A percentile compares a stretch with the other conserved stretches of the same genome.
Evolutionary conservation across 1,139 yeast genomes (phyloP).

Genomic region (Yamadazyma blattariae): DNA sequence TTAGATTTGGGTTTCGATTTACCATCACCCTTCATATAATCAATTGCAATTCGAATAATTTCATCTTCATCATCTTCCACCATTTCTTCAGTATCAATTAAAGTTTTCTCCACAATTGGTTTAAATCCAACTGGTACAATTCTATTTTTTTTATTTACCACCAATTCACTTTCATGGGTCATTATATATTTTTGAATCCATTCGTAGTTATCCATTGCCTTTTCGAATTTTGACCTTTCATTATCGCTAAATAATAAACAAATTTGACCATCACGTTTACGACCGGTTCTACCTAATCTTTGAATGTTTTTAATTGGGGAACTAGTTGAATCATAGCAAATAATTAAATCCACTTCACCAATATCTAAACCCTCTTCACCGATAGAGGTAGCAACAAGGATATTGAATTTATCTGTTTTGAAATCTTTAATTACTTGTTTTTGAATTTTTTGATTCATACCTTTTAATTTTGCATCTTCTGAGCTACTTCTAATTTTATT

Average conservation of each 20-base stretch:
- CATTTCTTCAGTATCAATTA: conserved; percentile 64
- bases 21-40: conserved; percentile 36
- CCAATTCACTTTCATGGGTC: conserved; percentile 32
- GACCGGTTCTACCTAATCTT: conserved; percentile 97
- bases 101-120: conserved; percentile 56
- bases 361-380: conserved; percentile 99
- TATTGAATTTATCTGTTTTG: conserved; percentile 67
- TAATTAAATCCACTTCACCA: conserved; percentile 92
- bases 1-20: conserved; percentile 14
- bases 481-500: conserved; percentile 30
- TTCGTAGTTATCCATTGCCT: conserved; percentile 82
- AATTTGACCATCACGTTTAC: conserved; percentile 86
- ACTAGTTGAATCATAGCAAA: conserved; percentile 89
- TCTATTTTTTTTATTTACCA: conserved; percentile 49
- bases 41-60: conserved; percentile 61
- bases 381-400: conserved; percentile 91
- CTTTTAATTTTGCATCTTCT: conserved; percentile 50
- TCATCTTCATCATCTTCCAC: conserved; percentile 61
- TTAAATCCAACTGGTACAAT: conserved; percentile 57
- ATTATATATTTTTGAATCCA: conserved; percentile 67
- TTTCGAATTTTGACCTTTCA: conserved; percentile 76
- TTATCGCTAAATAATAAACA: conserved; percentile 73
- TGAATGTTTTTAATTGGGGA: conserved; percentile 94
- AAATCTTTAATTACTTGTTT: conserved; percentile 72
- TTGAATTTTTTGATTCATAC: conserved; percentile 73